Percentiles rank a stretch among this genome's conserved stretches.
phyloP scores from a whole-genome alignment of 371 early-diverging fungal genomes.

The Lichtheimia corymbifera region DNA sequence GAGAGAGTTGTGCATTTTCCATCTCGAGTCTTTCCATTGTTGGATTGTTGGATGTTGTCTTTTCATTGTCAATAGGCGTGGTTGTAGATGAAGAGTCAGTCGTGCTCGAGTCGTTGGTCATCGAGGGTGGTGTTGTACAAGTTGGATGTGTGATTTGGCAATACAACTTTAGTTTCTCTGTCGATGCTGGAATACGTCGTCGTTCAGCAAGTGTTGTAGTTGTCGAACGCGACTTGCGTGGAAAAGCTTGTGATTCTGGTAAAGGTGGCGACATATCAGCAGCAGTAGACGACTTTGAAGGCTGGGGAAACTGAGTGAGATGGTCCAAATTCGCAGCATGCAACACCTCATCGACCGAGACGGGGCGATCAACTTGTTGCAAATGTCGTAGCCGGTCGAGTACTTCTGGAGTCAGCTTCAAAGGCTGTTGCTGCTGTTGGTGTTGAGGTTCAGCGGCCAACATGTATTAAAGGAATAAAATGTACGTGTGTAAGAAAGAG shows the following conservation, averaged over 20 bases:
- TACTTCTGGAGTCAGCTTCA: slow-evolving; percentile 31
- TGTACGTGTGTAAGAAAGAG: slow-evolving; percentile 1
- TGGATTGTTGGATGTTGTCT: neutral
- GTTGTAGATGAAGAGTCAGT: neutral
- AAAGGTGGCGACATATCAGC: neutral
- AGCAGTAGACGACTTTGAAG: slow-evolving; percentile 17
- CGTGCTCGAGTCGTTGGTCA: neutral
- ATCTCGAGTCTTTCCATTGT: slow-evolving; percentile 31
- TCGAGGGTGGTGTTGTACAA: slow-evolving; percentile 12
- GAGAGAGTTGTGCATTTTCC: slow-evolving; percentile 47
- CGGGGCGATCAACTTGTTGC: slow-evolving; percentile 28
- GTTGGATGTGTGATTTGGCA: slow-evolving; percentile 16
- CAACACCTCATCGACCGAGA: slow-evolving; percentile 35
- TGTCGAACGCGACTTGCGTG: slow-evolving; percentile 8
- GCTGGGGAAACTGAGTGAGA: slow-evolving; percentile 15
- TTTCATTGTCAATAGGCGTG: slow-evolving; percentile 2
- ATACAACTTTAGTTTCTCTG: slow-evolving; percentile 26
- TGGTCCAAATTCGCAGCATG: slow-evolving; percentile 33
- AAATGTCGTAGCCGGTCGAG: slow-evolving; percentile 27
- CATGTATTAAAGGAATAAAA: slow-evolving; percentile 2
- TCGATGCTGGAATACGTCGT: slow-evolving; percentile 22
- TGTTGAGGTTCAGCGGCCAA: neutral
- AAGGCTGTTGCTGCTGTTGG: neutral
- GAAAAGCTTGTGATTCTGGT: slow-evolving; percentile 3
- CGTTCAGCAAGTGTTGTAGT: slow-evolving; percentile 26